Percentiles rank a stretch among this genome's conserved stretches.
Evolutionary conservation across 805 yeast genomes (phyloP).

Genomic region (Candida piceae): DNA sequence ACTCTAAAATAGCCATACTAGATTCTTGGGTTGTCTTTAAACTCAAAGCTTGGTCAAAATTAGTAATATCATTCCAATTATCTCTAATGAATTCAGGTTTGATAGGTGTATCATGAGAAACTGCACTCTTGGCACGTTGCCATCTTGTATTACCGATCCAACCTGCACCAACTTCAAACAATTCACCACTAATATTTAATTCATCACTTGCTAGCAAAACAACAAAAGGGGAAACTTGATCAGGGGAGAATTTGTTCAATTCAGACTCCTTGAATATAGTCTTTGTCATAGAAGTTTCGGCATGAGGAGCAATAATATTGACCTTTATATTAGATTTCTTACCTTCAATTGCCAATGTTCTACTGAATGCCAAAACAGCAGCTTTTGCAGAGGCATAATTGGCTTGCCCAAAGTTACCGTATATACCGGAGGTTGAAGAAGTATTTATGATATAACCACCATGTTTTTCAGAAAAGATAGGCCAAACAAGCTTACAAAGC

Average conservation of each 20-base stretch:
- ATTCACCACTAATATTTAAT: constrained; percentile 66
- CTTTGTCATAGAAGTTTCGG: constrained; percentile 95
- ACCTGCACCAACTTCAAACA: constrained; percentile 93
- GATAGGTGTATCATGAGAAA: constrained; percentile 46
- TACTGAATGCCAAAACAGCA: constrained; percentile 79
- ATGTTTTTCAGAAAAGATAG: constrained; percentile 71
- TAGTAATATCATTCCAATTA: constrained; percentile 59
- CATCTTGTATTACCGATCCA: constrained; percentile 94
- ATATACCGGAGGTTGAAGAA: constrained; percentile 93
- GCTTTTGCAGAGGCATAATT: constrained; percentile 93
- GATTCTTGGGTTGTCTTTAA: constrained; percentile 69
- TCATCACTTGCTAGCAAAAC: constrained; percentile 74
- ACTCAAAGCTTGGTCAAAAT: constrained; percentile 54
- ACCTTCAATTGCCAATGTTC: constrained; percentile 89
- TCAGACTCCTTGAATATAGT: constrained; percentile 79
- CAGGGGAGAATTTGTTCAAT: constrained; percentile 77
- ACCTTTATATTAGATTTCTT: constrained; percentile 68
- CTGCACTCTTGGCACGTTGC: constrained; percentile 88
- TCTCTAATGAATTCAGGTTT: constrained; percentile 69
- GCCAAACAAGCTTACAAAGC: constrained; percentile 90
- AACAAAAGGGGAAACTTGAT: constrained; percentile 85
- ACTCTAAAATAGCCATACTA: constrained; percentile 67
- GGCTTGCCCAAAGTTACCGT: constrained; percentile 97
- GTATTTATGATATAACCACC: constrained; percentile 83
- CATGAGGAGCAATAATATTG: constrained; percentile 92